These are phyloP conservation scores for Nakaseomyces bracarensis DNA, from an alignment of 1,139 yeast species.

Conservation along the genomic window DNA sequence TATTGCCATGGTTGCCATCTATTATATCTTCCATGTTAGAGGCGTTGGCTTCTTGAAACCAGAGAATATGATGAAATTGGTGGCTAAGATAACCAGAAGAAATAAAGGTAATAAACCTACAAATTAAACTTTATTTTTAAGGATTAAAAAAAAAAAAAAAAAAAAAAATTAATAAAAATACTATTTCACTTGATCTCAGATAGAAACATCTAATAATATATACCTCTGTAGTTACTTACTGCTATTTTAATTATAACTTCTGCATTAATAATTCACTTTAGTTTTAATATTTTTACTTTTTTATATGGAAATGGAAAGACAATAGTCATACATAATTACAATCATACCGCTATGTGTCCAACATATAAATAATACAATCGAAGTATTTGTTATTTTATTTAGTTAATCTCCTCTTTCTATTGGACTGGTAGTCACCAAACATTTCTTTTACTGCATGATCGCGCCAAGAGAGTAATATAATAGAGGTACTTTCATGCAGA, in stretches of 20 bases:
- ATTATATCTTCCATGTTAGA: constrained; percentile 35
- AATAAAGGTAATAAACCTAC: neutral
- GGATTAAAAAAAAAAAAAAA: neutral
- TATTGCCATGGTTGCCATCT: constrained; percentile 38
- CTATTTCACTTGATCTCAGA: neutral
- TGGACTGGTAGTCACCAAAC: neutral
- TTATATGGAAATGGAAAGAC: no score
- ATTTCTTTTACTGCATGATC: constrained; percentile 69
- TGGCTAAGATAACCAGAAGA: constrained; percentile 9
- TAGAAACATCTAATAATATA: neutral
- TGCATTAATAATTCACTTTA: neutral
- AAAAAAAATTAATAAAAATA: neutral
- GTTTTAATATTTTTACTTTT: no score
- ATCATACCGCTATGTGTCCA: neutral
- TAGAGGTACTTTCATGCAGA: constrained; percentile 78
- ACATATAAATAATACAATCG: neutral
- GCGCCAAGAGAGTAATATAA: constrained; percentile 89
- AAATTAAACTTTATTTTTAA: neutral
- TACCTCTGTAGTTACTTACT: neutral
- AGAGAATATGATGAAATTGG: constrained; percentile 6
- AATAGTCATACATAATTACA: no score
- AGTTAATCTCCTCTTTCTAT: neutral
- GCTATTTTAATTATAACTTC: neutral
- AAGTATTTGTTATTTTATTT: neutral
- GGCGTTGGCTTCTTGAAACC: constrained; percentile 10